Percentiles rank a stretch among this genome's conserved stretches.
Conservation (phyloP, 805 yeast genomes). For the Teunomyces kruisii region DNA sequence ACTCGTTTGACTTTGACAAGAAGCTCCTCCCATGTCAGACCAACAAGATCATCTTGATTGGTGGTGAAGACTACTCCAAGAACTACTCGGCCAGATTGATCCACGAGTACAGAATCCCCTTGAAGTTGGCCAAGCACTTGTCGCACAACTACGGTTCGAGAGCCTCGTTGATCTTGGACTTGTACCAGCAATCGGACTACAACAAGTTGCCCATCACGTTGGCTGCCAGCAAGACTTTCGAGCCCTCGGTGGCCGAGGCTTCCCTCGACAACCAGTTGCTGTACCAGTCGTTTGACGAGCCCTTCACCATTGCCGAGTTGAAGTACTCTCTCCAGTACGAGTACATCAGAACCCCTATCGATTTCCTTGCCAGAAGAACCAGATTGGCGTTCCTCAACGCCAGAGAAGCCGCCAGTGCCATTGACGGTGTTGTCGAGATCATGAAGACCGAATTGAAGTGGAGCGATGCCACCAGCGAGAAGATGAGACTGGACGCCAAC, state of each 20-base stretch:
- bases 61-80: constrained; percentile 78
- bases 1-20: constrained; percentile 40
- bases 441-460: constrained; percentile 81
- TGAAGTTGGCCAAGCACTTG: constrained; percentile 76
- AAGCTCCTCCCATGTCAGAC: constrained; percentile 50
- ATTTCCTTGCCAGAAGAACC: constrained; percentile 89
- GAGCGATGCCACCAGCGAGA: constrained; percentile 57
- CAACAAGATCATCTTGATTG: constrained; percentile 57
- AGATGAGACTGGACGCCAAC: constrained; percentile 51
- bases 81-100: constrained; percentile 76
- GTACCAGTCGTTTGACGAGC: constrained; percentile 62
- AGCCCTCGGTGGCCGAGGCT: constrained; percentile 27
- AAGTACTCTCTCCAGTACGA: constrained; percentile 79
- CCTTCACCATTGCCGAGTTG: constrained; percentile 90
- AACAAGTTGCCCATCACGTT: constrained; percentile 68
- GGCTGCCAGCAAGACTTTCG: constrained; percentile 37
- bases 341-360: constrained; percentile 83
- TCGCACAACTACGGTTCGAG: constrained; percentile 88
- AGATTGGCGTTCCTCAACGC: constrained; percentile 91
- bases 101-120: constrained; percentile 72
- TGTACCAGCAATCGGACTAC: constrained; percentile 50
- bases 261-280: constrained; percentile 37
- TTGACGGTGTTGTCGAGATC: constrained; percentile 81
- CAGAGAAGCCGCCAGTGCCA: constrained; percentile 73
- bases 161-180: constrained; percentile 69